phyloP scores from a whole-genome alignment of 2,329 filamentous ascomycete species.

The Nothophaeocryptopus gaeumannii region DNA sequence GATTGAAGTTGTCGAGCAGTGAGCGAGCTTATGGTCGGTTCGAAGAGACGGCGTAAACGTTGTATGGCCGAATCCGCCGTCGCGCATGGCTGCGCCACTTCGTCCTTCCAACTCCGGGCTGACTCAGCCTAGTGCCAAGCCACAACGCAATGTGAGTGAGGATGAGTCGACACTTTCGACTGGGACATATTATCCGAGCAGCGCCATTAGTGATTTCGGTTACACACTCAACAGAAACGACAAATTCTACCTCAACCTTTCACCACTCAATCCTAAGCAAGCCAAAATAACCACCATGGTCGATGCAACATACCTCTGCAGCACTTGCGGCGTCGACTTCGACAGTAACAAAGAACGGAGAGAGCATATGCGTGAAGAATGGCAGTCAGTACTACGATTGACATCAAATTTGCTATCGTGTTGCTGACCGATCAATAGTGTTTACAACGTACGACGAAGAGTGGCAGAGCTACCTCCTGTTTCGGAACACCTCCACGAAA shows the following conservation, averaged over 20 bases:
- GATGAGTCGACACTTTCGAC: too few relatives aligned
- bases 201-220: too few relatives aligned
- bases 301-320: slow-evolving; percentile 9
- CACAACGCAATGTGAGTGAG: too few relatives aligned
- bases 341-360: slow-evolving; percentile 7
- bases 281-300: too few relatives aligned
- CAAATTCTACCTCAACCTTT: too few relatives aligned
- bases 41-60: too few relatives aligned
- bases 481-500: slow-evolving; percentile 4
- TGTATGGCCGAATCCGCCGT: too few relatives aligned
- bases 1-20: slow-evolving; percentile 12
- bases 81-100: too few relatives aligned
- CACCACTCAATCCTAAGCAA: too few relatives aligned
- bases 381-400: slow-evolving; percentile 10
- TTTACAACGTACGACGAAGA: slow-evolving; percentile 19
- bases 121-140: not conserved
- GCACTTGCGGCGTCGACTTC: slow-evolving; percentile 18
- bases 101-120: not conserved
- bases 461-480: slow-evolving; percentile 14
- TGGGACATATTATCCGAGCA: too few relatives aligned
- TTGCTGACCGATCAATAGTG: slow-evolving; percentile 3
- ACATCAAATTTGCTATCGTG: not conserved
- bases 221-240: too few relatives aligned
- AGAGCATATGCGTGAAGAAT: slow-evolving; percentile 20
- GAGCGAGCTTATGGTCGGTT: too few relatives aligned